Base-by-base conservation (phyloP, 2,329 filamentous ascomycete genomes). In the Xylaria sp. region DNA sequence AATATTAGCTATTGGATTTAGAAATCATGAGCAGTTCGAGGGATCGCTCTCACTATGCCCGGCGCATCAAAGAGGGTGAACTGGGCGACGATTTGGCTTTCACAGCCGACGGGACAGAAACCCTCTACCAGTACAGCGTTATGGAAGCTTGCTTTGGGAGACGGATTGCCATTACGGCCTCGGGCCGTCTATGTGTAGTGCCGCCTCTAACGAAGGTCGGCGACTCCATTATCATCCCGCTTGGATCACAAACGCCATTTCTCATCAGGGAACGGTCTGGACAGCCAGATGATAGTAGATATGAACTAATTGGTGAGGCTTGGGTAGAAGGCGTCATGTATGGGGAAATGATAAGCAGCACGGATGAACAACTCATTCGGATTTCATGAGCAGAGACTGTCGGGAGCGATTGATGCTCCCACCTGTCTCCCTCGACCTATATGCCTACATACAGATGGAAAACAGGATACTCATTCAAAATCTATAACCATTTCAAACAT, bases 271-370 rank as follows among this genome's bases (percentile, higher is more conserved):
- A 57, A 57, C 27, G 12, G 2, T 12, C 44, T 23, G 54, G 2
- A 2, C 9, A 37, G 13, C 27, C 44, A 12, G n/a, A 44, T 16
- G 5, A 27, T 37, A 23, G 12, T 10, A 18, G 58, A 9, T 63
- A 69, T 44, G 62, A 68, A 42, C 50, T 70, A 1, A 35, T 70
- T 18, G 60, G 68, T 16, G 69, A 70, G 61, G 48, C 60, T 5
- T 71, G 55, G 37, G 69, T 69, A 1, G 63, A 71, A 12, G 66
- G 65, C 32, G 57, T 62, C 6, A 73, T 72, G 70, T 13, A 68
- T 35, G 64, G 68, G 54, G 66, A 71, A 51, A 65, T 62, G 65
- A 42, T 70, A 44, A 57, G 58, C 13, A 53, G 13, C 50, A 13
- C 35, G n/a, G 44, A 66, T 51, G 57, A 61, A 40, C 63, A 69